These are phyloP conservation scores for Sporothrix dimorphospora DNA, from an alignment of 2,329 filamentous ascomycete genomes.

Conservation along the genomic window DNA sequence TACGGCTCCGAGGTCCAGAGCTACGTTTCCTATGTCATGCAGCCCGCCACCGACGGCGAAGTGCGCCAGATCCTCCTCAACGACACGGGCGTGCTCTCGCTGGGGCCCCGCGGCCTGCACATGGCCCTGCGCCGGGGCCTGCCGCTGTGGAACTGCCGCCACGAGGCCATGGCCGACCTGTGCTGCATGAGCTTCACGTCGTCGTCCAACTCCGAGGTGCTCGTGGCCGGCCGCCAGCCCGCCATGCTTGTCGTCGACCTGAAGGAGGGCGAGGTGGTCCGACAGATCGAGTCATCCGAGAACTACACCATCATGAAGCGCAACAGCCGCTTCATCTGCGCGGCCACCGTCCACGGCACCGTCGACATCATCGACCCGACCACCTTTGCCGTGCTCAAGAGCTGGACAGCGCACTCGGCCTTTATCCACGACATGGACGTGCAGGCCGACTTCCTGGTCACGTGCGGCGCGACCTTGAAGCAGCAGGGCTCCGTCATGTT, in stretches of 20 bases:
- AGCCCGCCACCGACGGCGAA: slow-evolving; percentile 71
- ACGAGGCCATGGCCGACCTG: slow-evolving; percentile 75
- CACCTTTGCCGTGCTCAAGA: slow-evolving; percentile 77
- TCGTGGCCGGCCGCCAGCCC: slow-evolving; percentile 85
- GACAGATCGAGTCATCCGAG: slow-evolving; percentile 57
- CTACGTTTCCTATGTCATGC: slow-evolving; percentile 89
- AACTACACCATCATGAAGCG: slow-evolving; percentile 93
- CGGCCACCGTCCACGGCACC: slow-evolving; percentile 78
- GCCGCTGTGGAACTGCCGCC: slow-evolving; percentile 80
- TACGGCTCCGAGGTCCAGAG: slow-evolving; percentile 81
- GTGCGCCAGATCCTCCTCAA: slow-evolving; percentile 90
- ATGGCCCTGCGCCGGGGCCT: slow-evolving; percentile 82
- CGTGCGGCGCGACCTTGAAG: slow-evolving; percentile 87
- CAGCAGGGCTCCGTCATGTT: slow-evolving; percentile 77
- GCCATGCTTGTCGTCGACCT: slow-evolving; percentile 79
- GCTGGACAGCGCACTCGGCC: slow-evolving; percentile 87
- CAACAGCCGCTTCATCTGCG: slow-evolving; percentile 81
- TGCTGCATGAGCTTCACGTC: slow-evolving; percentile 95
- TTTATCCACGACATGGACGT: slow-evolving; percentile 97
- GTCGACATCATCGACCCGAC: slow-evolving; percentile 85
- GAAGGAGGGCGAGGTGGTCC: slow-evolving; percentile 70
- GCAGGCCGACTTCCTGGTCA: slow-evolving; percentile 91
- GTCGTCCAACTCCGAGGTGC: slow-evolving; percentile 77
- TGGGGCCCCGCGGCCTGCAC: slow-evolving; percentile 83
- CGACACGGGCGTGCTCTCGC: slow-evolving; percentile 84